Evolutionary conservation across 331 rosid species (phyloP).

Genomic region (Rosa hybrid): DNA sequence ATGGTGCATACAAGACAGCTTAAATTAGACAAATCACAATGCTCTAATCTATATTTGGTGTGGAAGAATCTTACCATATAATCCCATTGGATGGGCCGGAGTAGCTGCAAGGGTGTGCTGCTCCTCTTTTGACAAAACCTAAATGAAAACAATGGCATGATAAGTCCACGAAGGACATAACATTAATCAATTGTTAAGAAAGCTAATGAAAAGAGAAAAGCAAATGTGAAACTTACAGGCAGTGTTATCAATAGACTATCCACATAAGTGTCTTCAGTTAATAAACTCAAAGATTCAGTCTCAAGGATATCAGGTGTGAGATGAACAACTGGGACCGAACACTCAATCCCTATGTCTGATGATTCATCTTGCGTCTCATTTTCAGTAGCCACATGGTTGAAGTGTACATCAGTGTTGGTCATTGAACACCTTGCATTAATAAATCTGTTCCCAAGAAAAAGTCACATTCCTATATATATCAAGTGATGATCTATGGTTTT

Average conservation of each 20-base stretch:
- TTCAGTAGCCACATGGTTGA: slow-evolving; percentile 41
- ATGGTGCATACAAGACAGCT: slow-evolving; percentile 23
- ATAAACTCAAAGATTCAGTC: slow-evolving; percentile 61
- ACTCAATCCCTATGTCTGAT: slow-evolving; percentile 47
- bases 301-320: slow-evolving; percentile 60
- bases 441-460: slow-evolving; percentile 40
- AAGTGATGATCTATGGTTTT: neutral
- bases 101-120: slow-evolving; percentile 85
- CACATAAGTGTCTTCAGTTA: slow-evolving; percentile 62
- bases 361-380: slow-evolving; percentile 49
- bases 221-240: slow-evolving; percentile 56
- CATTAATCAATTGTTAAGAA: neutral
- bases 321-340: slow-evolving; percentile 55
- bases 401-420: slow-evolving; percentile 60
- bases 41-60: neutral
- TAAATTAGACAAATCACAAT: neutral
- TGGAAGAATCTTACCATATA: slow-evolving; percentile 62
- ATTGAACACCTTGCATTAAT: slow-evolving; percentile 66
- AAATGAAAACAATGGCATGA: slow-evolving; percentile 25
- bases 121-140: slow-evolving; percentile 88
- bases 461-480: neutral
- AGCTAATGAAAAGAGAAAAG: neutral
- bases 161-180: slow-evolving; percentile 21
- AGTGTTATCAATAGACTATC: slow-evolving; percentile 74
- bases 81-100: slow-evolving; percentile 86